phyloP scores from a whole-genome alignment of 1,284 basidiomycete genomes.

The Moesziomyces sp. region DNA sequence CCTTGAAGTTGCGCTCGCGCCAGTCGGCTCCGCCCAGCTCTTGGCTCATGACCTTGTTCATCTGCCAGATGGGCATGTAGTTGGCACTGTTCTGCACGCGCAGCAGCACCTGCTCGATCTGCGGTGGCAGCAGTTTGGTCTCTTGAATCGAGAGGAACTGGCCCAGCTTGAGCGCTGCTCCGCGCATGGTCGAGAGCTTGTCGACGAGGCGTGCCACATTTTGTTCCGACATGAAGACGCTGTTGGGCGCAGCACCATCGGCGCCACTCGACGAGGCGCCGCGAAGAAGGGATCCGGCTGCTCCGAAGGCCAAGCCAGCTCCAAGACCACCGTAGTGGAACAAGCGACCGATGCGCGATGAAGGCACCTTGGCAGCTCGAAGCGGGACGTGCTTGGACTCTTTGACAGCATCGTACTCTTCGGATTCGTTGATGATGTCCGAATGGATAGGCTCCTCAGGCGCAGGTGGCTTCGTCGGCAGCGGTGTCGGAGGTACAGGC shows the following conservation, averaged over 20 bases:
- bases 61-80: constrained; percentile 98
- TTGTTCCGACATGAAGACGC: constrained; percentile 70
- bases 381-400: constrained; percentile 54
- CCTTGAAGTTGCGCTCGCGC: constrained; percentile 75
- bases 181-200: constrained; percentile 92
- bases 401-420: constrained; percentile 63
- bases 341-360: constrained; percentile 64
- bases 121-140: constrained; percentile 77
- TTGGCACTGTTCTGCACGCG: constrained; percentile 94
- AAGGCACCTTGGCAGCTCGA: constrained; percentile 63
- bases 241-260: constrained; percentile 6
- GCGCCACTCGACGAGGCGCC: constrained; percentile 15
- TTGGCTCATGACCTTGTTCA: constrained; percentile 82
- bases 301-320: constrained; percentile 64
- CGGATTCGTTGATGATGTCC: constrained; percentile 1
- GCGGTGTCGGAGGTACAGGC: too few species aligned
- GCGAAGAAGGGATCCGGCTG: constrained; percentile 56
- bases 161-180: constrained; percentile 94
- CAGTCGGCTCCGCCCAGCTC: constrained; percentile 81
- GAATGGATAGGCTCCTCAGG: too few species aligned
- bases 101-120: constrained; percentile 87
- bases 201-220: constrained; percentile 87
- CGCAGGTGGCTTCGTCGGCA: too few species aligned
- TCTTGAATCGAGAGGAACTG: constrained; percentile 97
- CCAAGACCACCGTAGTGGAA: constrained; percentile 66